Percentiles rank a stretch among this genome's conserved stretches.
Conservation (phyloP, 176 grass and related monocot species). For the Eragrostis curvula region DNA sequence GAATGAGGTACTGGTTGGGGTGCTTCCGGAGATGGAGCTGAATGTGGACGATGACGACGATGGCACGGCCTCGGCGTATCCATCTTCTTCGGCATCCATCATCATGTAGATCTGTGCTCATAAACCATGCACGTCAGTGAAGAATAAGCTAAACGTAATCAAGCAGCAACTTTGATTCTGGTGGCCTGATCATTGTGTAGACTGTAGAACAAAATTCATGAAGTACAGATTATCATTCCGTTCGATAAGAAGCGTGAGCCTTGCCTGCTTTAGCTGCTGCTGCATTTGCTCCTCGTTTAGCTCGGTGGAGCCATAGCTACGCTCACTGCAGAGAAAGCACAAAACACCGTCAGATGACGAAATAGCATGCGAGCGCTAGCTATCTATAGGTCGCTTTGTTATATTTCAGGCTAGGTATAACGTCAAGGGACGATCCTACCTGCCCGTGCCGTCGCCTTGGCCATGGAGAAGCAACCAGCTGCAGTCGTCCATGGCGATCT, state of each 20-base stretch:
- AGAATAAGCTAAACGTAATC: neutral
- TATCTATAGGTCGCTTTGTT: too few relatives aligned
- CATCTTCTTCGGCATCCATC: constrained; percentile 25
- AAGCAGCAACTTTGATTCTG: neutral
- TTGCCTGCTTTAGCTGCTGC: constrained; percentile 30
- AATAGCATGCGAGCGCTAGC: too few relatives aligned
- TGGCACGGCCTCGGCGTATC: neutral
- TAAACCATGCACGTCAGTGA: too few relatives aligned
- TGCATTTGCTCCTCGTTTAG: neutral
- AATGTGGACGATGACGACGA: constrained; percentile 17
- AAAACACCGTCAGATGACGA: too few relatives aligned
- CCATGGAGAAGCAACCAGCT: neutral
- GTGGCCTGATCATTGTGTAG: too few relatives aligned
- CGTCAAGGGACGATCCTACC: neutral
- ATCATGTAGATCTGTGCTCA: constrained; percentile 26
- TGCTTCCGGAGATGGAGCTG: neutral
- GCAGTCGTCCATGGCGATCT: constrained; percentile 16
- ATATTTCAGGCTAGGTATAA: neutral
- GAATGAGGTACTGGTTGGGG: neutral
- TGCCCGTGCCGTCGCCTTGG: too few relatives aligned
- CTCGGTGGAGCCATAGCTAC: neutral
- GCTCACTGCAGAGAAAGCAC: neutral
- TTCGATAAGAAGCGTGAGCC: neutral
- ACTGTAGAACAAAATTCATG: too few relatives aligned
- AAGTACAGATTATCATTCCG: neutral